These are phyloP conservation scores for Gastrolobium bilobum DNA, from an alignment of 306 rosid genomes.

Conservation along the genomic window DNA sequence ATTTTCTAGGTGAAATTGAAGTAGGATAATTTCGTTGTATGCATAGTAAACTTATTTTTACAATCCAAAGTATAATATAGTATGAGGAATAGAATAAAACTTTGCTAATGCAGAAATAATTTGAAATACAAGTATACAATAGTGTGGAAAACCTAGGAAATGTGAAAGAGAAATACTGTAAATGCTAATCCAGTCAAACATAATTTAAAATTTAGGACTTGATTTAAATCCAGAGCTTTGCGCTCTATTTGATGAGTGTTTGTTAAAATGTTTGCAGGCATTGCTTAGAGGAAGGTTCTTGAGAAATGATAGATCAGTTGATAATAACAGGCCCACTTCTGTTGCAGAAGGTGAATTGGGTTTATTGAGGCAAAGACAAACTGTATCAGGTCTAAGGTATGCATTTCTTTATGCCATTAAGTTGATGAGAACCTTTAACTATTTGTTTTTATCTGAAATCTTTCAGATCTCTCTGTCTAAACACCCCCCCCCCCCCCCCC, in stretches of 20 bases:
- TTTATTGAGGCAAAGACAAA: slow-evolving; percentile 79
- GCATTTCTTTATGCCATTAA: slow-evolving; percentile 26
- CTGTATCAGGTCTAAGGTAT: slow-evolving; percentile 94
- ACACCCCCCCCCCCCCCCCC: not conserved
- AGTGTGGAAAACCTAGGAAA: slow-evolving; percentile 35
- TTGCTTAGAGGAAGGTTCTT: slow-evolving; percentile 95
- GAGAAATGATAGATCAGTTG: slow-evolving; percentile 76
- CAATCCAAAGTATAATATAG: not conserved
- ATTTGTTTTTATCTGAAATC: not conserved
- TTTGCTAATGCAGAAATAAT: not conserved
- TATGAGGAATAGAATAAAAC: slow-evolving; percentile 1
- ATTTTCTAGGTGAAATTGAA: slow-evolving; percentile 12
- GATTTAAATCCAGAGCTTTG: slow-evolving; percentile 27
- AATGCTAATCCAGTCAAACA: not conserved
- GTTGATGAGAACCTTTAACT: not conserved
- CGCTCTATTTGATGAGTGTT: slow-evolving; percentile 37
- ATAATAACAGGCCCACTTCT: slow-evolving; percentile 71
- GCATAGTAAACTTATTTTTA: slow-evolving; percentile 29
- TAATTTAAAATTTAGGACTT: slow-evolving; percentile 23
- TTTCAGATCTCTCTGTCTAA: not conserved
- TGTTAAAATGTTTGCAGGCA: slow-evolving; percentile 66
- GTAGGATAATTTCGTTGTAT: not conserved
- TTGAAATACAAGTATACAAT: slow-evolving; percentile 1
- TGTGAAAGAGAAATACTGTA: slow-evolving; percentile 17
- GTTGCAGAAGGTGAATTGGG: slow-evolving; percentile 89